Evolutionary conservation across 2,329 filamentous ascomycete species (phyloP), one percentile per base, ranked within the genome.

Genomic region (Canariomyces notabilis): DNA sequence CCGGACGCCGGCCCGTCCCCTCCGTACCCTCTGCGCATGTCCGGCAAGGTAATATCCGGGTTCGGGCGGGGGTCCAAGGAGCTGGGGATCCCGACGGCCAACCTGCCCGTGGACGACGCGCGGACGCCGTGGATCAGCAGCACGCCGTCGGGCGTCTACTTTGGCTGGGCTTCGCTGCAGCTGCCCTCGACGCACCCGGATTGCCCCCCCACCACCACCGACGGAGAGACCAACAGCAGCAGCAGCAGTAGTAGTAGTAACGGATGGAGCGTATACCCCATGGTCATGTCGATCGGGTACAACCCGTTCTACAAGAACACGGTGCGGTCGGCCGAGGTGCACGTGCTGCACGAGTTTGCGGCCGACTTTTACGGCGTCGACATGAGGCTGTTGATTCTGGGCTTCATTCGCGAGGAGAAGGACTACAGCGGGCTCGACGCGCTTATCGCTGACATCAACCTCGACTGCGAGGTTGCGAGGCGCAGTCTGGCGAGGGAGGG

Each of bases 251-350:
- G 22, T 11, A 36, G 40, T 6, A 21, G 5, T 6, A 48, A 48
- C 38, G 44, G 42, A 8, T 47, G 42, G 41, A 9, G n/a, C 1
- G 36, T 93, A 46, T 88, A 84, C 66, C 88, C 88, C 1, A 93
- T 94, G 77, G 89, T 95, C 55, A 87, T 96, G 83, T 88, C 82
- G 51, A 91, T 96, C 56, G 93, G 93, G 36, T 97, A 90, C 77
- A 98, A 97, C 68, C 93, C 93, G 0, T 97, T 90, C 70, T 98
- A 95, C 77, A 89, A 90, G 65, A 97, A 98, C 74, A 83, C 77
- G 4, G 81, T 87, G 37, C 83, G 88, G 52, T 88, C 80, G 52
- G 89, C 93, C 62, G 89, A 95, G 74, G 89, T 95, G 46, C 89
- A 95, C 69, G 79, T 98, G 44, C 77, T 98, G 66, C 83, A 88